Percentiles rank a stretch among this genome's conserved stretches.
phyloP scores from a whole-genome alignment of 441 rosid genomes.

The Populus hybrid region DNA sequence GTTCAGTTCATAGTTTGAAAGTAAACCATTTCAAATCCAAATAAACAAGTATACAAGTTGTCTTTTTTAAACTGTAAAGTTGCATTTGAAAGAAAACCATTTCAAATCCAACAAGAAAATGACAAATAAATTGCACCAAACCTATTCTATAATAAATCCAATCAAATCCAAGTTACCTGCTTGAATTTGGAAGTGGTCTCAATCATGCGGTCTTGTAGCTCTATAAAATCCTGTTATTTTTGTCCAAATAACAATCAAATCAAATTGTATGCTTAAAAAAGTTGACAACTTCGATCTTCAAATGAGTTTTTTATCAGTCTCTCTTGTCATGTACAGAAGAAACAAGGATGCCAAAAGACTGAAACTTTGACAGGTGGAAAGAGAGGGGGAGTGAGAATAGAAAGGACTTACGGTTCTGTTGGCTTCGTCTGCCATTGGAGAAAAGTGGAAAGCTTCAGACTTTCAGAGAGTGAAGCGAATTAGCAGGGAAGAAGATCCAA shows the following conservation, averaged over 20 bases:
- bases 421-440: slow-evolving; percentile 56
- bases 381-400: neutral
- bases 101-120: neutral
- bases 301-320: neutral
- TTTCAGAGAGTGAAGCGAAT: neutral
- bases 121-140: neutral
- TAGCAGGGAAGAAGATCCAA: neutral
- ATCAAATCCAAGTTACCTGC: slow-evolving; percentile 41
- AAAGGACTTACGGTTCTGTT: slow-evolving; percentile 37
- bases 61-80: neutral
- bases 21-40: no score
- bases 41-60: no score
- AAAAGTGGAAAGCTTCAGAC: neutral
- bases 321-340: neutral
- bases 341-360: neutral
- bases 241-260: neutral
- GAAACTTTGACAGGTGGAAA: neutral
- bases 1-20: neutral
- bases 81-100: no score
- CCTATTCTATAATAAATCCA: no score
- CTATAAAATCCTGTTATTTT: slow-evolving; percentile 60
- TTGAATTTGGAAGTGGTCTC: slow-evolving; percentile 79
- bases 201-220: slow-evolving; percentile 87
- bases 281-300: neutral
- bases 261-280: neutral